Conservation (phyloP, 2,329 filamentous ascomycete genomes). For the Monosporascus cannonballus region DNA sequence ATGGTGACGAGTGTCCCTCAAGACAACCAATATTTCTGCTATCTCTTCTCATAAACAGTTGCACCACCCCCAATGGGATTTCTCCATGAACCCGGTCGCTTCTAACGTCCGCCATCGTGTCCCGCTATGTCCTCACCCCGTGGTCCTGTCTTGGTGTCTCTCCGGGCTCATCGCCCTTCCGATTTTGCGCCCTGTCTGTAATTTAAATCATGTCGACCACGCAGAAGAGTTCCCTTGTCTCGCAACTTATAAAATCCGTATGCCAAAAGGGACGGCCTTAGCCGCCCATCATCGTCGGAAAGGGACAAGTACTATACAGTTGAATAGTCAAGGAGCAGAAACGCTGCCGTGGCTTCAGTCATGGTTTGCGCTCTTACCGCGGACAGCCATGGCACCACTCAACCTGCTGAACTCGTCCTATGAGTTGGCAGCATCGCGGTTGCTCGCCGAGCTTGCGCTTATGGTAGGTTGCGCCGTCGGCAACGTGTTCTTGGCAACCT, state of each 20-base stretch:
- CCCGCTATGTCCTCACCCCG: no score
- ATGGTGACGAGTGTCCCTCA: no score
- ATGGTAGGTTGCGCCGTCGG: slow-evolving; percentile 66
- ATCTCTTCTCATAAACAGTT: no score
- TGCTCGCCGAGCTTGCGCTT: slow-evolving; percentile 88
- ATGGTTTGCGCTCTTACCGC: slow-evolving; percentile 5
- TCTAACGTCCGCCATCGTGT: no score
- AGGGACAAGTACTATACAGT: slow-evolving; percentile 23
- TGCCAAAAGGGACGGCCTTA: background rate
- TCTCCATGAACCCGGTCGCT: no score
- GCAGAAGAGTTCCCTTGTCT: background rate
- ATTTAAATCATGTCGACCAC: background rate
- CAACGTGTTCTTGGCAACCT: slow-evolving; percentile 57
- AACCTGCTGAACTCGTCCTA: slow-evolving; percentile 23
- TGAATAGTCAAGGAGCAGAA: slow-evolving; percentile 11
- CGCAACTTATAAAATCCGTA: background rate
- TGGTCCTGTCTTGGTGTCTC: background rate
- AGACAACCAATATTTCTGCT: no score
- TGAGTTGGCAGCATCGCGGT: slow-evolving; percentile 75
- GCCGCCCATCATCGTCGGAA: background rate
- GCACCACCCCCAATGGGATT: no score
- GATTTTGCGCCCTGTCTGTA: background rate
- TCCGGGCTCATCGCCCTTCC: background rate
- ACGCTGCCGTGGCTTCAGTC: slow-evolving; percentile 9
- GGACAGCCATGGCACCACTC: background rate